Conservation (phyloP, 148 eudicot genomes). For the Fagopyrum homotropicum region DNA sequence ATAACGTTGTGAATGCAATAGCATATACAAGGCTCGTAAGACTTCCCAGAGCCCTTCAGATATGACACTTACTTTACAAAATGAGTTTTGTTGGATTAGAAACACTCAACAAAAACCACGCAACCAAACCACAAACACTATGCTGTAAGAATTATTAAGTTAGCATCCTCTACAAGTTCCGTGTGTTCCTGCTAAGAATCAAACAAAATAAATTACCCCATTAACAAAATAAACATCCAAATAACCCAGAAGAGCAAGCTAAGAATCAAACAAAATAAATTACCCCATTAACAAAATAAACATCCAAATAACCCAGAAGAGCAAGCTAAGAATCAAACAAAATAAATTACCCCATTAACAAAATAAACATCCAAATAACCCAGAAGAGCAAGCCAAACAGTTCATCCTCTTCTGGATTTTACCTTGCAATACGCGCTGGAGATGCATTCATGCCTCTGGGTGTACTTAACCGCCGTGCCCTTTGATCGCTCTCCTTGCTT, state of each 20-base stretch:
- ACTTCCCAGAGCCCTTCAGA: background rate
- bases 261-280: no score
- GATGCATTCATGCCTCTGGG: conserved; percentile 49
- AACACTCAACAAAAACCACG: conserved; percentile 5
- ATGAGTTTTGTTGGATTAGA: background rate
- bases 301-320: no score
- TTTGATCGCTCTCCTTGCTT: conserved; percentile 58
- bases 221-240: no score
- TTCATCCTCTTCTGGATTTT: conserved; percentile 11
- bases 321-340: conserved; percentile 12
- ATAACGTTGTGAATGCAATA: background rate
- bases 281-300: no score
- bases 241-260: conserved; percentile 6
- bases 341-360: background rate
- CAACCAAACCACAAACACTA: conserved; percentile 5
- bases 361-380: background rate
- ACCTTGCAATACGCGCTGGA: conserved; percentile 49
- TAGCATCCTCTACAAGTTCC: conserved; percentile 28
- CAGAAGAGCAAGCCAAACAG: background rate
- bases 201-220: no score
- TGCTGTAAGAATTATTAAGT: background rate
- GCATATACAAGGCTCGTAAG: background rate
- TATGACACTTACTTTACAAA: background rate
- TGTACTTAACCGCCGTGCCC: conserved; percentile 41
- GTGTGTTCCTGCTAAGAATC: conserved; percentile 32